Percentiles rank a stretch among this genome's conserved stretches.
phyloP scores from a whole-genome alignment of 169 alveolate genomes.

The Eimeria maxima region DNA sequence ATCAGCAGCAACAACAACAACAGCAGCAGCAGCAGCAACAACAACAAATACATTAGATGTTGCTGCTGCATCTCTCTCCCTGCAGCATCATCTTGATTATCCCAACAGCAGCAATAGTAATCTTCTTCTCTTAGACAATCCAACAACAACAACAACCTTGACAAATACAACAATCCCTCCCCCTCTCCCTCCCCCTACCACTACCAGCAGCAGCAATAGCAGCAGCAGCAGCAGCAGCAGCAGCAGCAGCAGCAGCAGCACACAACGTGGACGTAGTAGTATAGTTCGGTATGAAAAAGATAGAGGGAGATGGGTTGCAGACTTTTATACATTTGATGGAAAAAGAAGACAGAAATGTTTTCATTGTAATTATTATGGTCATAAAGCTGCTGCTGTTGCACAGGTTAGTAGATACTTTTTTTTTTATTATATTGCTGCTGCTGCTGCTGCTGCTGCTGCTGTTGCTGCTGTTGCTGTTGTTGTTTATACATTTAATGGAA shows the following conservation, averaged over 20 bases:
- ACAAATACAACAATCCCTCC: too few species aligned
- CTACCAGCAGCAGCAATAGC: not conserved
- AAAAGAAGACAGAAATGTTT: conserved; percentile 26
- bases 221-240: conserved; percentile 33
- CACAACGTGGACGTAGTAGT: conserved; percentile 14
- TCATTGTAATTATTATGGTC: conserved; percentile 12
- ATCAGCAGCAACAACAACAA: too few species aligned
- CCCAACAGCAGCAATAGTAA: not conserved
- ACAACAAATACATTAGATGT: not conserved
- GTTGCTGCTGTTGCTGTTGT: too few species aligned
- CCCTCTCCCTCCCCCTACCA: too few species aligned
- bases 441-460: too few species aligned
- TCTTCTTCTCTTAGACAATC: too few species aligned
- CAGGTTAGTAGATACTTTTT: too few species aligned
- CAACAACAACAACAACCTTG: too few species aligned
- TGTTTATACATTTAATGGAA: not conserved
- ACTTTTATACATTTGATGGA: not conserved
- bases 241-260: conserved; percentile 26
- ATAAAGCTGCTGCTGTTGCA: not conserved
- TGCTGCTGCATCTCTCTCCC: too few species aligned
- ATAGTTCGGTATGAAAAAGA: conserved; percentile 11
- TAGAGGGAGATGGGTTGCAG: conserved; percentile 49
- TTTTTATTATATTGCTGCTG: too few species aligned
- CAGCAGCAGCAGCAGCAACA: too few species aligned
- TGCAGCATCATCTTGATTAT: not conserved